Percentiles rank a stretch among this genome's conserved stretches.
Conservation (phyloP, 768 basidiomycete genomes). For the Hericium coralloides region DNA sequence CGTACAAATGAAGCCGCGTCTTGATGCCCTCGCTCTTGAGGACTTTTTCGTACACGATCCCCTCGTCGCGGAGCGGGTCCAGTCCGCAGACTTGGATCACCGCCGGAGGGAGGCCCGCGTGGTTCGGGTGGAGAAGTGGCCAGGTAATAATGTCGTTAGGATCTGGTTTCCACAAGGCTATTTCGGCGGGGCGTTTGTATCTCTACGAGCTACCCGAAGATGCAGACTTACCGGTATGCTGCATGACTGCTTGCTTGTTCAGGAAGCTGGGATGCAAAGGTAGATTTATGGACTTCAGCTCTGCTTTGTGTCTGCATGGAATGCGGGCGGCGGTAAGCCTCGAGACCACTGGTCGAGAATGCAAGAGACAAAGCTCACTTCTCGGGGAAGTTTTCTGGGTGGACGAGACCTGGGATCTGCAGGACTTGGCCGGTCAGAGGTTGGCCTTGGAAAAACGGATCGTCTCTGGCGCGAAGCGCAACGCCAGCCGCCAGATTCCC, state of each 20-base stretch:
- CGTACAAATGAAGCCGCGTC: background rate
- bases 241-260: background rate
- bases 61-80: slow-evolving; percentile 1
- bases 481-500: background rate
- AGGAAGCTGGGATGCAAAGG: background rate
- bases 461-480: background rate
- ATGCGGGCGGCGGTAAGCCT: background rate
- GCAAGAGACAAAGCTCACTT: background rate
- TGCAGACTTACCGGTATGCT: too few relatives aligned
- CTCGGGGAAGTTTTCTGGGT: background rate
- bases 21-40: background rate
- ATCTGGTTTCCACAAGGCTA: too few relatives aligned
- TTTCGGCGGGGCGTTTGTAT: too few relatives aligned
- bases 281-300: background rate
- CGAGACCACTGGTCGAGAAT: background rate
- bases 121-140: background rate
- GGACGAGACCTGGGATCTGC: background rate
- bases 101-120: background rate
- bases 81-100: background rate
- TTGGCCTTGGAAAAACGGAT: background rate
- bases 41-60: background rate
- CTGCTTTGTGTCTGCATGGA: background rate
- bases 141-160: too few relatives aligned
- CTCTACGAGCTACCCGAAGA: too few relatives aligned
- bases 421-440: background rate